Evolutionary conservation across 2,329 filamentous ascomycete species (phyloP), one percentile per base, ranked within the genome.

Genomic region (Thyridium curvatum): DNA sequence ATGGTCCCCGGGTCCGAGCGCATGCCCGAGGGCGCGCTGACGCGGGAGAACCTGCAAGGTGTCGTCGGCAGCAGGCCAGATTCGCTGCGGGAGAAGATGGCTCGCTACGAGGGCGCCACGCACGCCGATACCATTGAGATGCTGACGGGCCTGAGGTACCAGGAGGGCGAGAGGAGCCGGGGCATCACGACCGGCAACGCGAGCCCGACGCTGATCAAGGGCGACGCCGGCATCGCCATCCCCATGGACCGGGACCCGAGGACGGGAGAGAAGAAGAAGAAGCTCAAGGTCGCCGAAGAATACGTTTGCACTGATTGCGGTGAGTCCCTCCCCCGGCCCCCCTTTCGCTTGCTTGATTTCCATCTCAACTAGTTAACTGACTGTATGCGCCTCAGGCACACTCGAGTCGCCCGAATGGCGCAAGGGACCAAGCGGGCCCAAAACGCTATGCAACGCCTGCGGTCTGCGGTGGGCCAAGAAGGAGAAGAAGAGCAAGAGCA

Each of bases 301-400:
- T 96, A 96, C 56, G 87, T 95, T 30, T 97, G 91, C 61, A 91
- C 87, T 2, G 91, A 96, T 60, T 97, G 91, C 63, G 90, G 91
- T 69, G 66, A 47, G 74, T 66, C 32, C 41, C 32, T 18, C 8
- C 31, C n/a, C n/a, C 38, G 32, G 12, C 13, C 12, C 9, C 13
- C 30, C 34, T 18, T 9, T 13, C 8, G 10, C 30, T 32, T 8
- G 10, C 30, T 32, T 8, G 12, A 12, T 21, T 17, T 21, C 37
- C 12, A 18, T 29, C 14, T 13, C 31, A n/a, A 39, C n/a, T n/a
- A n/a, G n/a, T n/a, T 37, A 36, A 32, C 15, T 31, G 18, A 18
- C 18, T 30, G 21, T n/a, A n/a, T 26, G 21, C 21, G 21, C 21
- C 21, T 26, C 44, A 82, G 78, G 77, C 28, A 96, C 88, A 1